Percentiles rank a stretch among this genome's conserved stretches.
Evolutionary conservation across 192 early-diverging fungal species (phyloP).

Genomic region (Lunasporangiospora selenospora): DNA sequence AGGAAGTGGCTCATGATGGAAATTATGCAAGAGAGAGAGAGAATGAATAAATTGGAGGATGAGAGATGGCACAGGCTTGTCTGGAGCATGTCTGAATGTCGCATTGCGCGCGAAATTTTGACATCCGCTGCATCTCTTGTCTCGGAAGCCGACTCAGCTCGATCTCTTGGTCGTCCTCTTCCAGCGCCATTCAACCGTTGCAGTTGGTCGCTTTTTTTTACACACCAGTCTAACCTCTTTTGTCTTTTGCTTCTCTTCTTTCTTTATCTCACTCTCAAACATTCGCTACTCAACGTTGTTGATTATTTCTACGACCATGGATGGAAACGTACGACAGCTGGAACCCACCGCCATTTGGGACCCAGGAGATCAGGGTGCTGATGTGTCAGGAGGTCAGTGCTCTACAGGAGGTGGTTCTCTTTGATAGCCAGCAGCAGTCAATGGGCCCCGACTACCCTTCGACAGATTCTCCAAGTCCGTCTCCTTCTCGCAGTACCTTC

Average conservation of each 20-base stretch:
- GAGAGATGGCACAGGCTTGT: too few relatives aligned
- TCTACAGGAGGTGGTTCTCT: slow-evolving; percentile 53
- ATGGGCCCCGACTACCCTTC: slow-evolving; percentile 22
- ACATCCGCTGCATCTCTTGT: too few relatives aligned
- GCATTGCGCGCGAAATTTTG: too few relatives aligned
- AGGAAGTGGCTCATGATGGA: not conserved
- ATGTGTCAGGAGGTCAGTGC: slow-evolving; percentile 57
- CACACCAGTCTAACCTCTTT: not conserved
- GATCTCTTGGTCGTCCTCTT: not conserved
- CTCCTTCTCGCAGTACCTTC: slow-evolving; percentile 35
- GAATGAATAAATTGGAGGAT: too few relatives aligned
- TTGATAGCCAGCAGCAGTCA: slow-evolving; percentile 49
- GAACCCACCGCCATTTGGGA: slow-evolving; percentile 45
- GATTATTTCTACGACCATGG: not conserved
- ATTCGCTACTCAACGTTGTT: too few relatives aligned
- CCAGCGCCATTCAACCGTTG: not conserved
- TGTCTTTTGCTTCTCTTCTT: slow-evolving; percentile 9
- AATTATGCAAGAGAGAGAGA: too few relatives aligned
- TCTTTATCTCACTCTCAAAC: not conserved
- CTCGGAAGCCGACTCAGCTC: too few relatives aligned
- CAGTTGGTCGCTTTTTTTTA: not conserved
- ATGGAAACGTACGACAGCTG: too few relatives aligned
- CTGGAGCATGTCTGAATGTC: too few relatives aligned
- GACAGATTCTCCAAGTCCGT: slow-evolving; percentile 22
- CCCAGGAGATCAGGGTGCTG: slow-evolving; percentile 54